phyloP scores from a whole-genome alignment of 495 filamentous ascomycete species.

The Penicillium coprophilum region DNA sequence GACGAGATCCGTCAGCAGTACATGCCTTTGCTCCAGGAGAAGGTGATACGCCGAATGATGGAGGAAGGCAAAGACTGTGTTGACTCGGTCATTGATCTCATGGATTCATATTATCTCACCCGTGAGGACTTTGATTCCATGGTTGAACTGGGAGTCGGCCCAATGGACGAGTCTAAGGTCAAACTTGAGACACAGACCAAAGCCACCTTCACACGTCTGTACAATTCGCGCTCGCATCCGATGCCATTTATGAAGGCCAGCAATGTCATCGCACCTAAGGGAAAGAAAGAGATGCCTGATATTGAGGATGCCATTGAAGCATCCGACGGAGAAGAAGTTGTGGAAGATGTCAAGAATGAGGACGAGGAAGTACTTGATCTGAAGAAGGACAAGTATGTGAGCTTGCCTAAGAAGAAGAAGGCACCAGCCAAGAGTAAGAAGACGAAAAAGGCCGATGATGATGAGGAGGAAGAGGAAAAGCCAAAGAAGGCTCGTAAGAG shows the following conservation, averaged over 20 bases:
- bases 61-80: constrained; percentile 73
- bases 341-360: constrained; percentile 59
- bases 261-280: constrained; percentile 68
- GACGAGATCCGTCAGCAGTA: constrained; percentile 95
- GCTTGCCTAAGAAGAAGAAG: constrained; percentile 79
- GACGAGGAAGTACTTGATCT: constrained; percentile 74
- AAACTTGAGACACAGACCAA: constrained; percentile 84
- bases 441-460: constrained; percentile 48
- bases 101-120: constrained; percentile 98
- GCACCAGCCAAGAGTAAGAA: constrained; percentile 55
- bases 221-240: constrained; percentile 84
- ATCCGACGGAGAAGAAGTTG: constrained; percentile 70
- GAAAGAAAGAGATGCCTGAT: constrained; percentile 78
- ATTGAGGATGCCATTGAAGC: constrained; percentile 95
- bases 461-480: constrained; percentile 50
- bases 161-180: constrained; percentile 69
- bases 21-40: constrained; percentile 82
- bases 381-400: constrained; percentile 95
- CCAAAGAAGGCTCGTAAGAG: constrained; percentile 51
- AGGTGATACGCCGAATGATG: constrained; percentile 69
- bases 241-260: constrained; percentile 94
- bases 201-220: constrained; percentile 82
- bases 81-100: constrained; percentile 74
- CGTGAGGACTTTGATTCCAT: constrained; percentile 92
- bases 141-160: constrained; percentile 85